These are phyloP conservation scores for Tetrapisispora taiwanensis DNA, from an alignment of 805 yeast genomes.

Conservation along the genomic window DNA sequence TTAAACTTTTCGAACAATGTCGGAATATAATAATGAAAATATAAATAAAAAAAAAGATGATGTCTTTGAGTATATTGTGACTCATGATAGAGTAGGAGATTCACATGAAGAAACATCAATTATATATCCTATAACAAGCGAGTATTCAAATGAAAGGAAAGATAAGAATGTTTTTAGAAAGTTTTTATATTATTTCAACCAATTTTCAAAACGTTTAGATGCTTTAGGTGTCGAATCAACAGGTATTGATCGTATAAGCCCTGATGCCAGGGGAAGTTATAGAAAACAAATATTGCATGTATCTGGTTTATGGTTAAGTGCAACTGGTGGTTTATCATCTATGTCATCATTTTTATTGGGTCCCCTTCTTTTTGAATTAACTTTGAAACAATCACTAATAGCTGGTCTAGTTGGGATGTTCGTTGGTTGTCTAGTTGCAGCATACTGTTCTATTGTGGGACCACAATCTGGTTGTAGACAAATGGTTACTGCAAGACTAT, in stretches of 20 bases:
- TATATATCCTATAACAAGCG: neutral
- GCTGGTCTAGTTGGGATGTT: slow-evolving; percentile 55
- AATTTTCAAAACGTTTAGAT: slow-evolving; percentile 39
- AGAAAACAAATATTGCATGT: slow-evolving; percentile 37
- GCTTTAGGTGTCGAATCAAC: slow-evolving; percentile 58
- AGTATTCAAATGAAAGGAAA: neutral
- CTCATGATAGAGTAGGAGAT: neutral
- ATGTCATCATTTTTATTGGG: slow-evolving; percentile 78
- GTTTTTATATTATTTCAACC: neutral
- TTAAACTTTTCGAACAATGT: neutral
- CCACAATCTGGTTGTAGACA: slow-evolving; percentile 86
- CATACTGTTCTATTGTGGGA: slow-evolving; percentile 78
- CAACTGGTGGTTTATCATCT: slow-evolving; percentile 80
- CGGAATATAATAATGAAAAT: neutral
- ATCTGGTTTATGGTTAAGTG: slow-evolving; percentile 72
- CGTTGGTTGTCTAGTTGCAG: slow-evolving; percentile 68
- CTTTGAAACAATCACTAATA: slow-evolving; percentile 52
- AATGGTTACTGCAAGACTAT: slow-evolving; percentile 70
- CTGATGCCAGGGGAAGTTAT: slow-evolving; percentile 49
- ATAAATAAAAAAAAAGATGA: neutral
- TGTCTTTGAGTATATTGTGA: neutral
- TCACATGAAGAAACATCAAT: neutral
- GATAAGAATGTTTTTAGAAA: neutral
- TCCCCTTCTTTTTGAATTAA: slow-evolving; percentile 58
- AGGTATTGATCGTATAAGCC: slow-evolving; percentile 68